A percentile compares a stretch with the other conserved stretches of the same genome.
phyloP scores from a whole-genome alignment of 257 asterid genomes.

The Solanum tarapatanum region DNA sequence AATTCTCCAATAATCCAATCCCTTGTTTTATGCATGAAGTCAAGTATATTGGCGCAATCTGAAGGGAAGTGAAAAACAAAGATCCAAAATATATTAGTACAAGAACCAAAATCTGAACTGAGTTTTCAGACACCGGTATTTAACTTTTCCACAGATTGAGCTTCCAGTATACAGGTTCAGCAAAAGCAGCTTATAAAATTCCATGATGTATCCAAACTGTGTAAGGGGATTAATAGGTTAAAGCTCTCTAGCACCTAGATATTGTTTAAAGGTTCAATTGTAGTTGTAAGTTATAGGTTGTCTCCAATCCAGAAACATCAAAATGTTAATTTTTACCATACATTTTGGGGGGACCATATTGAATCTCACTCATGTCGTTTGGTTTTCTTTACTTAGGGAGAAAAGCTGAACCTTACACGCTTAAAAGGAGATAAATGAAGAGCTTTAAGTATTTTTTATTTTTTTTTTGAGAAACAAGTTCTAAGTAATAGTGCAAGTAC shows the following conservation, averaged over 20 bases:
- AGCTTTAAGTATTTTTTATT: not conserved
- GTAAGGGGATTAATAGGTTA: not conserved
- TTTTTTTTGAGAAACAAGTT: not conserved
- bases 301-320: not conserved
- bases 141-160: not conserved
- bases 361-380: not conserved
- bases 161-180: not conserved
- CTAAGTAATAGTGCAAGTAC: not conserved
- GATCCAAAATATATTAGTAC: not conserved
- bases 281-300: not conserved
- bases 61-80: constrained; percentile 4
- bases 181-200: not conserved
- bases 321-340: not conserved
- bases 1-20: constrained; percentile 61
- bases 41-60: constrained; percentile 88
- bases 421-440: not conserved
- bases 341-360: not conserved
- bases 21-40: constrained; percentile 80
- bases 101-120: not conserved
- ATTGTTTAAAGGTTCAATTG: not conserved
- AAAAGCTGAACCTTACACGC: not conserved
- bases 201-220: not conserved
- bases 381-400: not conserved
- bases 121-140: not conserved
- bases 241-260: not conserved